phyloP scores from a whole-genome alignment of 192 early-diverging fungal genomes.

The Pecoramyces ruminantium region DNA sequence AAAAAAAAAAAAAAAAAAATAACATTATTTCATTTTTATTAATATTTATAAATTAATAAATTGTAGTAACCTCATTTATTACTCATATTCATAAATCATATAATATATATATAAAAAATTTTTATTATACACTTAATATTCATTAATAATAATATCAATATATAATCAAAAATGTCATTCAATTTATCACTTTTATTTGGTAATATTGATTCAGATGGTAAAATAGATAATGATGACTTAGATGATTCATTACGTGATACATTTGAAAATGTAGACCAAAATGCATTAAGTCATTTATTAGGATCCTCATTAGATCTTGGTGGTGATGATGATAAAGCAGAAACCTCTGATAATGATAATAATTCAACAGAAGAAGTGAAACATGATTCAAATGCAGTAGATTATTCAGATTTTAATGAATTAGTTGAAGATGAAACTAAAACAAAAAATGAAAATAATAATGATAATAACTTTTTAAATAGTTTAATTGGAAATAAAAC shows the following conservation, averaged over 20 bases:
- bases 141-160: no score
- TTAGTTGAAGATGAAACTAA: conserved; percentile 46
- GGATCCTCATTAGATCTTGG: conserved; percentile 17
- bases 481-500: conserved; percentile 6
- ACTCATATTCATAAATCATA: no score
- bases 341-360: conserved; percentile 20
- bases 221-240: conserved; percentile 44
- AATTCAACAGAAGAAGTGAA: conserved; percentile 18
- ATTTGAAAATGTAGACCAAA: conserved; percentile 26
- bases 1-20: no score
- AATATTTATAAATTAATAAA: no score
- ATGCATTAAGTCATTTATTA: conserved; percentile 20
- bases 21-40: no score
- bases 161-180: neutral
- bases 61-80: no score
- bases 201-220: conserved; percentile 75
- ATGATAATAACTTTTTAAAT: conserved; percentile 11
- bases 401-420: conserved; percentile 73
- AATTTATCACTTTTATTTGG: conserved; percentile 47
- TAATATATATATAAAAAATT: no score
- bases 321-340: conserved; percentile 18
- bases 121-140: no score
- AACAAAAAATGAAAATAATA: conserved; percentile 17
- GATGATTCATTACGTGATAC: conserved; percentile 16
- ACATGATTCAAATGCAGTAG: conserved; percentile 53